Evolutionary conservation across 2,329 filamentous ascomycete genomes (phyloP).

Genomic region (Aureobasidium lini): DNA sequence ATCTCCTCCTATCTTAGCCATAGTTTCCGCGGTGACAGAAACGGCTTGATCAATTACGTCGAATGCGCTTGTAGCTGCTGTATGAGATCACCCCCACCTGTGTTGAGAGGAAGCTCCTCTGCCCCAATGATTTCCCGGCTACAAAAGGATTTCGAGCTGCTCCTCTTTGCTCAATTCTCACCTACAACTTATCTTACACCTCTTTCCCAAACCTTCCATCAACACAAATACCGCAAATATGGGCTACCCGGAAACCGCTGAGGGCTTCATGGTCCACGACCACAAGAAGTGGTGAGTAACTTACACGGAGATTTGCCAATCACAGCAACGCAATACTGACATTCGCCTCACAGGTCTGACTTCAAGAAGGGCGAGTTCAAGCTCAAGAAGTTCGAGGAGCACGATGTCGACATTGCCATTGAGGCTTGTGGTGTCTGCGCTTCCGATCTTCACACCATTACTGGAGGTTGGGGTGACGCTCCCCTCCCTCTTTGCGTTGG

Average conservation of each 20-base stretch:
- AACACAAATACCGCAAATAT: slow-evolving; percentile 28
- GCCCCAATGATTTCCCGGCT: slow-evolving; percentile 7
- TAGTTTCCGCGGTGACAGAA: slow-evolving; percentile 3
- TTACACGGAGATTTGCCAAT: background rate
- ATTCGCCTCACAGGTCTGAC: background rate
- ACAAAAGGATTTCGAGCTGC: slow-evolving; percentile 7
- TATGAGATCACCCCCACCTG: slow-evolving; percentile 8
- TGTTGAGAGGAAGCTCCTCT: background rate
- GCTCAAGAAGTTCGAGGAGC: slow-evolving; percentile 78
- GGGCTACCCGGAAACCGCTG: slow-evolving; percentile 45
- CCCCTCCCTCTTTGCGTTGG: slow-evolving; percentile 59
- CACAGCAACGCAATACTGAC: slow-evolving; percentile 27
- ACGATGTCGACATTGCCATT: slow-evolving; percentile 83
- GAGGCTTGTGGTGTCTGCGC: slow-evolving; percentile 62
- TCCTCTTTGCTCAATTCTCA: background rate
- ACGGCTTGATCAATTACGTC: slow-evolving; percentile 12
- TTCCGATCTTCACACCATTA: slow-evolving; percentile 43
- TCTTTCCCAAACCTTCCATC: slow-evolving; percentile 1
- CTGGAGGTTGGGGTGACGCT: slow-evolving; percentile 56
- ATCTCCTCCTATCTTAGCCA: background rate
- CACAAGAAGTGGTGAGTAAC: slow-evolving; percentile 51
- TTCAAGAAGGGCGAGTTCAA: slow-evolving; percentile 50
- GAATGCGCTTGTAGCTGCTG: slow-evolving; percentile 6
- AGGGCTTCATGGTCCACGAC: slow-evolving; percentile 42
- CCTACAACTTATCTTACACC: background rate